Percentiles rank a stretch among this genome's conserved stretches.
These are phyloP conservation scores for Myxozyma vanderwaltii DNA, from an alignment of 805 yeast species.

Conservation along the genomic window DNA sequence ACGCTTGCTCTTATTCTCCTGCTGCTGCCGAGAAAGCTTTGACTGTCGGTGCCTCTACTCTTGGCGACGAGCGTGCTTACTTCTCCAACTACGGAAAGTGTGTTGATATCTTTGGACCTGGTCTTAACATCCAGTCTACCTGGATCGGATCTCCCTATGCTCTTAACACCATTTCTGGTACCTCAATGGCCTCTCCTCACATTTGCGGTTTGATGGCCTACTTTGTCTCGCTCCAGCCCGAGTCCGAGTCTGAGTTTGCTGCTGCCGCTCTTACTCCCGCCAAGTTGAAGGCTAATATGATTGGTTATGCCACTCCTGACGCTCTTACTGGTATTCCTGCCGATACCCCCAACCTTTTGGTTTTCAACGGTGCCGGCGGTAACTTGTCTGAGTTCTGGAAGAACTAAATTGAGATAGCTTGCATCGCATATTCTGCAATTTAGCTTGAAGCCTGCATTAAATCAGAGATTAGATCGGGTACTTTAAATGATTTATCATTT, in stretches of 20 bases:
- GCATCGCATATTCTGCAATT: too few species aligned
- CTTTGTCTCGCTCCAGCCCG: constrained; percentile 59
- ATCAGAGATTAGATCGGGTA: too few species aligned
- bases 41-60: constrained; percentile 93
- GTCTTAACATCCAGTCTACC: constrained; percentile 61
- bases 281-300: constrained; percentile 48
- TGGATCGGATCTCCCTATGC: constrained; percentile 56
- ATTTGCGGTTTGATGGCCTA: constrained; percentile 58
- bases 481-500: too few species aligned
- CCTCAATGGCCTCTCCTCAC: constrained; percentile 68
- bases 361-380: constrained; percentile 60
- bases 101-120: constrained; percentile 97
- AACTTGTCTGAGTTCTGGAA: constrained; percentile 56
- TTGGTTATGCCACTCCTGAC: constrained; percentile 55
- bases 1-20: constrained; percentile 63
- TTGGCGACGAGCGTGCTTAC: constrained; percentile 86
- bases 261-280: constrained; percentile 48
- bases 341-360: constrained; percentile 59
- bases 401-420: constrained; percentile 1
- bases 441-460: too few species aligned
- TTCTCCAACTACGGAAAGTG: constrained; percentile 95
- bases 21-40: constrained; percentile 66
- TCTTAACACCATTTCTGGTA: constrained; percentile 58
- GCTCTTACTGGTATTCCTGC: constrained; percentile 51
- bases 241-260: constrained; percentile 52